phyloP scores from a whole-genome alignment of 2,329 filamentous ascomycete species.

The Pseudogymnoascus sp. region DNA sequence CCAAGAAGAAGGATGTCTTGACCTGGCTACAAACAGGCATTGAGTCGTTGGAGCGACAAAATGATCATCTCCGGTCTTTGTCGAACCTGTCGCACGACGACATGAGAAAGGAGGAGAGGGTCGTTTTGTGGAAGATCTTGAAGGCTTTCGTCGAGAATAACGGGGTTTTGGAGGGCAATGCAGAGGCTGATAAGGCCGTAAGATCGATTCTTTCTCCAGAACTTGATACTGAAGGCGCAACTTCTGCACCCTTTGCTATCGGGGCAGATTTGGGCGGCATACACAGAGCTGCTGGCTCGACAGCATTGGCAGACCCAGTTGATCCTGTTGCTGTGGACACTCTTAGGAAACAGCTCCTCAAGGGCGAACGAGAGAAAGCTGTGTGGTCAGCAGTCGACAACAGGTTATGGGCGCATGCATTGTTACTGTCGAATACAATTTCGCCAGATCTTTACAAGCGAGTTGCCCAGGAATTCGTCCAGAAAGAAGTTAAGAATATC shows the following conservation, averaged over 20 bases:
- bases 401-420: conserved; percentile 90
- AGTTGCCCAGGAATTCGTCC: conserved; percentile 89
- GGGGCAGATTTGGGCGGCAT: conserved; percentile 34
- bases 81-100: conserved; percentile 49
- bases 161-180: conserved; percentile 66
- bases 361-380: conserved; percentile 81
- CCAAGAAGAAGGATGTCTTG: conserved; percentile 89
- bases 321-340: conserved; percentile 63
- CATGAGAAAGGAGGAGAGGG: conserved; percentile 69
- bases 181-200: conserved; percentile 65
- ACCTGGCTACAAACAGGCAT: conserved; percentile 75
- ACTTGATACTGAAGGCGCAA: conserved; percentile 25
- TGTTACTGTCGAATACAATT: conserved; percentile 73
- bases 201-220: conserved; percentile 64
- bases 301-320: conserved; percentile 53
- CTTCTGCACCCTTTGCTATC: conserved; percentile 26
- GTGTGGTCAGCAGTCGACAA: conserved; percentile 92
- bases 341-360: conserved; percentile 64
- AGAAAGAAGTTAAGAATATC: conserved; percentile 81
- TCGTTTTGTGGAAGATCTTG: conserved; percentile 81
- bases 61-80: conserved; percentile 32
- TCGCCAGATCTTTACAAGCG: conserved; percentile 83
- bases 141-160: conserved; percentile 79
- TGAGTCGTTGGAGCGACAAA: conserved; percentile 56
- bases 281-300: conserved; percentile 27